Conservation (phyloP, 2,329 filamentous ascomycete genomes). For the Mycogone perniciosa region DNA sequence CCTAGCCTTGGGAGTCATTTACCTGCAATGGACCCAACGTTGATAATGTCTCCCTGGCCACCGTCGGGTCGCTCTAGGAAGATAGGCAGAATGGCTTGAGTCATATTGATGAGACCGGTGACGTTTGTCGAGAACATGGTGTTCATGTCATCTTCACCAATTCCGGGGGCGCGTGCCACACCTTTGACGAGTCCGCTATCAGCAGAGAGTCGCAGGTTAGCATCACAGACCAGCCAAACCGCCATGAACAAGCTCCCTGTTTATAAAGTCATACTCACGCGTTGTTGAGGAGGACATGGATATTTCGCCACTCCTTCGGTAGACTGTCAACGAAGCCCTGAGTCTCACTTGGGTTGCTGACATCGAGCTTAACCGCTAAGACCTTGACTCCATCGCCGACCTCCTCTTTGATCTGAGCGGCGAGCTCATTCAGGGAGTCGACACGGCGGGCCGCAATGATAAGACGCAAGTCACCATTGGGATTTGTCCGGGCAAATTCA, state of each 20-base stretch:
- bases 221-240: neutral
- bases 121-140: slow-evolving; percentile 92
- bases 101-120: slow-evolving; percentile 92
- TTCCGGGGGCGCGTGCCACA: slow-evolving; percentile 77
- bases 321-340: slow-evolving; percentile 63
- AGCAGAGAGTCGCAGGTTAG: neutral
- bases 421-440: slow-evolving; percentile 70
- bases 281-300: slow-evolving; percentile 92
- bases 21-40: slow-evolving; percentile 83
- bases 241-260: neutral
- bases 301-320: slow-evolving; percentile 74
- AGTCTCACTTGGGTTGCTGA: slow-evolving; percentile 73
- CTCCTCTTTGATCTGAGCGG: slow-evolving; percentile 67
- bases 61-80: slow-evolving; percentile 71
- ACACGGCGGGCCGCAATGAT: slow-evolving; percentile 83
- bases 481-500: slow-evolving; percentile 85
- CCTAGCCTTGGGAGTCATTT: neutral
- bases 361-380: slow-evolving; percentile 75
- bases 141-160: slow-evolving; percentile 73
- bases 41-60: slow-evolving; percentile 88
- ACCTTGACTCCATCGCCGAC: slow-evolving; percentile 77
- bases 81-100: slow-evolving; percentile 78
- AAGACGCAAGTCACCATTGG: slow-evolving; percentile 70
- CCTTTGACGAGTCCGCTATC: slow-evolving; percentile 79
- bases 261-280: slow-evolving; percentile 53